These are phyloP conservation scores for Collybiopsis confluens DNA, from an alignment of 768 basidiomycete species.

Conservation along the genomic window DNA sequence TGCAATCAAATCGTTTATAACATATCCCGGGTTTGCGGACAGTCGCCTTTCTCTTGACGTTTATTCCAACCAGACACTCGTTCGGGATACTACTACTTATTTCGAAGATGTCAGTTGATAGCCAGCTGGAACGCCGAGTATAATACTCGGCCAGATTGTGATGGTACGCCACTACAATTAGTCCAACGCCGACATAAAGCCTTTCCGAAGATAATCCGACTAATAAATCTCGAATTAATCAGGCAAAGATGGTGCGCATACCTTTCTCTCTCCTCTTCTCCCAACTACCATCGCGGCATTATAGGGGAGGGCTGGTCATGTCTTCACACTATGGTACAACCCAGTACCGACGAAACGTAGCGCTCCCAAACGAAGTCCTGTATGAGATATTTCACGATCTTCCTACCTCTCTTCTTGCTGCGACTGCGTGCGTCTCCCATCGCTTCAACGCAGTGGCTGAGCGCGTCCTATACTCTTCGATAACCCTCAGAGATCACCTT, in stretches of 20 bases:
- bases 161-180: too few species aligned
- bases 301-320: background rate
- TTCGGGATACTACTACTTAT: too few species aligned
- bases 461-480: slow-evolving; percentile 51
- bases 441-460: slow-evolving; percentile 51
- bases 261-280: background rate
- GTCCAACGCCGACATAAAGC: too few species aligned
- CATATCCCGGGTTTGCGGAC: too few species aligned
- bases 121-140: too few species aligned
- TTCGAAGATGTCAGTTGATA: too few species aligned
- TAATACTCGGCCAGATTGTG: too few species aligned
- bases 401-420: slow-evolving; percentile 31
- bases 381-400: slow-evolving; percentile 41
- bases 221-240: background rate
- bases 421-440: slow-evolving; percentile 41
- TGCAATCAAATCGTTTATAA: too few species aligned
- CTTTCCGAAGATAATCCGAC: too few species aligned
- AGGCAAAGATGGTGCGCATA: background rate
- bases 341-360: slow-evolving; percentile 10
- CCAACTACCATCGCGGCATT: background rate
- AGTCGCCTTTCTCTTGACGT: too few species aligned
- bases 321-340: background rate
- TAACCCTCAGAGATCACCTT: slow-evolving; percentile 45
- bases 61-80: too few species aligned
- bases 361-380: slow-evolving; percentile 56